Evolutionary conservation across 768 basidiomycete genomes (phyloP).

Genomic region (Udeniomyces megalosporus): DNA sequence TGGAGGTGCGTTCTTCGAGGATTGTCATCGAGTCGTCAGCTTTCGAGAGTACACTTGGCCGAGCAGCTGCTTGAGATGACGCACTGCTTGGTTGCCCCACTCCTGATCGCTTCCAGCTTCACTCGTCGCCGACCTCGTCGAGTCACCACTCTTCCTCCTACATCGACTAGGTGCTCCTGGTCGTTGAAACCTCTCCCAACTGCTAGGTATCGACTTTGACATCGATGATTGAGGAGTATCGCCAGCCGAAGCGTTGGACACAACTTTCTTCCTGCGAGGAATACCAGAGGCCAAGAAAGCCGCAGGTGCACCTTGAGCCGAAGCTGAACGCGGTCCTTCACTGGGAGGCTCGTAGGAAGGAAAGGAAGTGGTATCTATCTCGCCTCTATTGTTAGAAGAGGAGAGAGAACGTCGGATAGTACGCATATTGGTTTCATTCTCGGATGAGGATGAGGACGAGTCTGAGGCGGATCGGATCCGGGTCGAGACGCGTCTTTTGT

Average conservation of each 20-base stretch:
- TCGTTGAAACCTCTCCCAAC: slow-evolving; percentile 10
- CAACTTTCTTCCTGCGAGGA: neutral
- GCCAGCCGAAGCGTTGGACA: neutral
- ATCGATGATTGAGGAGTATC: too few relatives aligned
- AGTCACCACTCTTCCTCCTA: neutral
- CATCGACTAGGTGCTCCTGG: neutral
- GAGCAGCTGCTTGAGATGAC: too few relatives aligned
- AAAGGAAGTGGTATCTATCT: too few relatives aligned
- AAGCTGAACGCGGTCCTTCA: neutral
- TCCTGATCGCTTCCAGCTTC: slow-evolving; percentile 4
- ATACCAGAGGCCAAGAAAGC: neutral
- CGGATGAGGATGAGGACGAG: slow-evolving; percentile 1
- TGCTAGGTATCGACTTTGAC: too few relatives aligned
- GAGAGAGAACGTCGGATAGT: neutral
- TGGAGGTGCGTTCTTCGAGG: neutral
- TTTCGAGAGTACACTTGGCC: too few relatives aligned
- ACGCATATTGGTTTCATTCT: neutral
- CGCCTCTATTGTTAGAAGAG: too few relatives aligned
- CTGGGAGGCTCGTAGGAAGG: neutral
- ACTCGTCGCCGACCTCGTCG: neutral
- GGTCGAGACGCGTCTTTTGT: neutral
- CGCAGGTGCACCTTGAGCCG: neutral
- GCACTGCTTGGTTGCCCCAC: too few relatives aligned
- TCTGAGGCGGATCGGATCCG: slow-evolving; percentile 7
- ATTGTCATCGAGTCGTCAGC: neutral